Evolutionary conservation across 768 basidiomycete genomes (phyloP).

Genomic region (Zangia roseola): DNA sequence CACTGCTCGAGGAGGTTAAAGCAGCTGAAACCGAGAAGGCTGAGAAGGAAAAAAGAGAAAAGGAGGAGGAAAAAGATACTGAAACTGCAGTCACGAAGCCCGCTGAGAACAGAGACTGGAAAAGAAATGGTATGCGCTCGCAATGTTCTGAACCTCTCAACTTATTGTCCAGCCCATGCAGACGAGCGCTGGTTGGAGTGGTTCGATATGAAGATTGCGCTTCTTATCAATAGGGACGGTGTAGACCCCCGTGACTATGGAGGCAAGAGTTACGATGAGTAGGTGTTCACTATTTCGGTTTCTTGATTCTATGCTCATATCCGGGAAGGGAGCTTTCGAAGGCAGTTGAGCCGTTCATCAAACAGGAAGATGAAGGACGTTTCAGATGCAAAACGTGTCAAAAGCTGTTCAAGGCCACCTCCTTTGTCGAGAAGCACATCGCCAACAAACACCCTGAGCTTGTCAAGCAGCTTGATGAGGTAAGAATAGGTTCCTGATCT

Average conservation of each 20-base stretch:
- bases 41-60: slow-evolving; percentile 48
- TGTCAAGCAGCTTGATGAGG: slow-evolving; percentile 81
- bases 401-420: slow-evolving; percentile 96
- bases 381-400: slow-evolving; percentile 95
- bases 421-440: slow-evolving; percentile 98
- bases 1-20: slow-evolving; percentile 58
- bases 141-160: slow-evolving; percentile 1
- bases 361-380: slow-evolving; percentile 96
- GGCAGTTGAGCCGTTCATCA: slow-evolving; percentile 75
- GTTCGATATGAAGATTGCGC: slow-evolving; percentile 82
- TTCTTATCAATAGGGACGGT: slow-evolving; percentile 73
- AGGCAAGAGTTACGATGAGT: slow-evolving; percentile 91
- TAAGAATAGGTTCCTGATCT: slow-evolving; percentile 36
- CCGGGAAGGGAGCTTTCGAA: slow-evolving; percentile 72
- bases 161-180: slow-evolving; percentile 28
- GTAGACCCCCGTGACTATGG: slow-evolving; percentile 88
- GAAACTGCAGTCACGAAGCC: slow-evolving; percentile 32
- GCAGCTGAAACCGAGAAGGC: slow-evolving; percentile 47
- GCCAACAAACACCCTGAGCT: slow-evolving; percentile 91
- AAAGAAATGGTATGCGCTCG: slow-evolving; percentile 58
- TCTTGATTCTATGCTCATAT: slow-evolving; percentile 15
- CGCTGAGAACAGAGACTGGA: slow-evolving; percentile 50
- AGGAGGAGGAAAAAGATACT: slow-evolving; percentile 43
- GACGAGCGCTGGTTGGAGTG: slow-evolving; percentile 90
- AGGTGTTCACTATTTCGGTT: slow-evolving; percentile 33